These are phyloP conservation scores for Skeletonema tropicum DNA, from an alignment of 108 stramenopile species.

Conservation along the genomic window DNA sequence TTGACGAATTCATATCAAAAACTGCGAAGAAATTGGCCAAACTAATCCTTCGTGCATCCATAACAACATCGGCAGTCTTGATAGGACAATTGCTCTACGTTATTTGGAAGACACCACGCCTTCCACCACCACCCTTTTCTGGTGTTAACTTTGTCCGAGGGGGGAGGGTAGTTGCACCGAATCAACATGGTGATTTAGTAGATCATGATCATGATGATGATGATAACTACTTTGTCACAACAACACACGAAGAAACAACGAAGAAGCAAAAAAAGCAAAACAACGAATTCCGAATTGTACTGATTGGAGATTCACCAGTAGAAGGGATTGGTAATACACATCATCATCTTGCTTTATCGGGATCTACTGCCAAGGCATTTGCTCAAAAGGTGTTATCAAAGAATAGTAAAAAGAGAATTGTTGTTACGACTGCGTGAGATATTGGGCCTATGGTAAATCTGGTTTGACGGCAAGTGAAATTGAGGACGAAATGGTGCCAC, in stretches of 20 bases:
- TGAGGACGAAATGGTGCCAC: conserved; percentile 28
- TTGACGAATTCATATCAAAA: neutral
- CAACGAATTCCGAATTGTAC: conserved; percentile 29
- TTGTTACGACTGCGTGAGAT: conserved; percentile 17
- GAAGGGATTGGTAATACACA: conserved; percentile 34
- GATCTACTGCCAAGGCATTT: conserved; percentile 28
- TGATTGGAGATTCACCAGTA: conserved; percentile 37
- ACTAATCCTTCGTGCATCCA: neutral
- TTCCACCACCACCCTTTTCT: conserved; percentile 23
- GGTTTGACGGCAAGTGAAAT: conserved; percentile 32
- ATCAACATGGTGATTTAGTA: neutral
- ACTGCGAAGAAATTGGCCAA: neutral
- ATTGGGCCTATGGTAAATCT: conserved; percentile 42
- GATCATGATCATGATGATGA: neutral
- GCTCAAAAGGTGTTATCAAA: conserved; percentile 1
- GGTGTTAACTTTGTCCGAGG: conserved; percentile 19
- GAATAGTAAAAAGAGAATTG: neutral
- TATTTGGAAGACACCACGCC: conserved; percentile 16
- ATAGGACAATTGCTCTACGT: conserved; percentile 19
- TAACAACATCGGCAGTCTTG: conserved; percentile 14
- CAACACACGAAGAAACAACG: neutral
- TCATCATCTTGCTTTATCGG: conserved; percentile 27
- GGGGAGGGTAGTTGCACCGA: conserved; percentile 12
- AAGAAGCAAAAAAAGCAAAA: too few relatives aligned
- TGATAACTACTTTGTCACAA: neutral